Evolutionary conservation across 805 yeast genomes (phyloP).

Genomic region (Nakazawaea ishiwadae): DNA sequence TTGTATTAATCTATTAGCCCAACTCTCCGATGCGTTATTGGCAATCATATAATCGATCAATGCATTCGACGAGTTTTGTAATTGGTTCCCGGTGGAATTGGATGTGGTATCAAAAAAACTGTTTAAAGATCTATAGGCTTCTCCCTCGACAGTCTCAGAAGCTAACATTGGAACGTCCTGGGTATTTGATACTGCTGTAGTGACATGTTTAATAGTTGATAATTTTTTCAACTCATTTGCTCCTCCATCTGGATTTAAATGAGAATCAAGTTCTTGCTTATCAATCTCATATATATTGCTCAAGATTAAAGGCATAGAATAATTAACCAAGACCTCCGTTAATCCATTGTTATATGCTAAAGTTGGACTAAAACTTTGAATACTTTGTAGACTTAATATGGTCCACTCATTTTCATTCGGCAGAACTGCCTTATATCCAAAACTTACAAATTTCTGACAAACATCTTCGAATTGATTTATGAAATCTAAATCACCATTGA

Average conservation of each 20-base stretch:
- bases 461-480: constrained; percentile 34
- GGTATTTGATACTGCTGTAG: constrained; percentile 21
- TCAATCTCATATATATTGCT: constrained; percentile 25
- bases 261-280: constrained; percentile 14
- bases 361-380: constrained; percentile 34
- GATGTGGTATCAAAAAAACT: constrained; percentile 61
- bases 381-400: constrained; percentile 34
- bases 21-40: constrained; percentile 24
- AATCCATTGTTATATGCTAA: constrained; percentile 29
- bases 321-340: constrained; percentile 25
- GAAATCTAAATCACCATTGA: constrained; percentile 42
- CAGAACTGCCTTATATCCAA: constrained; percentile 18
- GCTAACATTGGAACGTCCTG: constrained; percentile 9
- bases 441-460: constrained; percentile 18
- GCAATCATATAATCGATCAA: constrained; percentile 41
- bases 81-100: constrained; percentile 39
- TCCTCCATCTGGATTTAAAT: neutral
- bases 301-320: constrained; percentile 34
- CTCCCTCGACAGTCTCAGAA: constrained; percentile 17
- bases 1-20: constrained; percentile 58
- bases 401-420: constrained; percentile 43
- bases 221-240: constrained; percentile 12
- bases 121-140: constrained; percentile 37
- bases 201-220: constrained; percentile 22
- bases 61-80: constrained; percentile 50